Base-by-base conservation (phyloP, 1,284 basidiomycete genomes). In the Peniophora sp. region DNA sequence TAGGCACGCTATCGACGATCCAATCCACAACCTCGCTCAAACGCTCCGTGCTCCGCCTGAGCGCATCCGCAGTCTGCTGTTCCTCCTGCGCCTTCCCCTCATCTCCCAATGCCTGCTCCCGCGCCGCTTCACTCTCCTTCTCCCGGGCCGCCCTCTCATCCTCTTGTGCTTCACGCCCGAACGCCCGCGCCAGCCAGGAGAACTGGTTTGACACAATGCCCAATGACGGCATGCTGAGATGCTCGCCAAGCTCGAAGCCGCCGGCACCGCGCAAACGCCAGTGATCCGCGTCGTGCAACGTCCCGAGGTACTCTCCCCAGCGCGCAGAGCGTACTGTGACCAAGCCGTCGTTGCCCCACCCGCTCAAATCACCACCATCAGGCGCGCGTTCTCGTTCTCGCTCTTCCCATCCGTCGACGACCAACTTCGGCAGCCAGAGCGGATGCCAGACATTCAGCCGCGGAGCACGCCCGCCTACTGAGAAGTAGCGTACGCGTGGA, bases 321-420 rank as follows among this genome's bases (percentile, higher is more conserved):
- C 83, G 83, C 14, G 94, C 91, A 57, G 86, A 90, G 56, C 88
- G 82, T 14, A 99, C 78, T 11, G 87, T 89, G 17, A 99, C 96
- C 14, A 99, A 74, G 0, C 94, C 95, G 62, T 99, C 97, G 64
- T 98, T 97, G 1, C 96, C 96, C 80, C 89, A 88, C 57, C 87
- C 70, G 24, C 69, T 72, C 27, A 76, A 75, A 47, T 66, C 66
- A 18, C 68, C 69, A 76, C 75, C 76, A 2, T 10, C 6, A 6
- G 12, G 42, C 32, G n/a, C 23, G 22, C 65, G 64, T 15, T 67
- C 66, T 44, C 74, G 69, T 51, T 76, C 73, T 43, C 69, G 72
- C 54, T 78, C 77, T 62, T 92, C 87, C 10, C 78, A 74, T 0
- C 84, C 83, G 63, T 99, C 96, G 23, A 97, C 74, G 20, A 99